A percentile compares a stretch with the other conserved stretches of the same genome.
Conservation (phyloP, 2,329 filamentous ascomycete genomes). For the Fusarium dimerum region DNA sequence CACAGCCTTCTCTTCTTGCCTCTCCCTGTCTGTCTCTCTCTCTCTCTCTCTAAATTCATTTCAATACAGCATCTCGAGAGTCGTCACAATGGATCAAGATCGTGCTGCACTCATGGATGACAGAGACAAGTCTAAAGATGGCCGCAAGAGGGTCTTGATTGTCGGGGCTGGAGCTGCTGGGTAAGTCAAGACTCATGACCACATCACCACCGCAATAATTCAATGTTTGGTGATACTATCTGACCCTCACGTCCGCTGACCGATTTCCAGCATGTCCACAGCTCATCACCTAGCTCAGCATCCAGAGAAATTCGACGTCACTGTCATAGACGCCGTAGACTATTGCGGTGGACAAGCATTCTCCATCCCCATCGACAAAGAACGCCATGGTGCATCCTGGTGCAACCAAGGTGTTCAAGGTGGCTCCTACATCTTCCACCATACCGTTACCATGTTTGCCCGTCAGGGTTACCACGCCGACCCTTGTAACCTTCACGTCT, state of each 20-base stretch:
- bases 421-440: constrained; percentile 19
- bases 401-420: constrained; percentile 17
- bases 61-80: background rate
- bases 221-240: no score
- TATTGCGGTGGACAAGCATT: constrained; percentile 19
- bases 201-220: no score
- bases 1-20: background rate
- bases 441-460: constrained; percentile 18
- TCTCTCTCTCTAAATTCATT: no score
- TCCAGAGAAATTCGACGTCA: constrained; percentile 15
- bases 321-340: constrained; percentile 14
- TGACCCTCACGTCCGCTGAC: no score
- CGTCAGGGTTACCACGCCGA: constrained; percentile 14
- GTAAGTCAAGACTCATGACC: constrained; percentile 1
- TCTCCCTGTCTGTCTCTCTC: no score
- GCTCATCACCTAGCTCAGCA: constrained; percentile 13
- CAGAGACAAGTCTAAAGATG: constrained; percentile 5
- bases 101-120: constrained; percentile 15
- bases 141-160: constrained; percentile 8
- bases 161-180: constrained; percentile 19
- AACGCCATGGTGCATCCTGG: constrained; percentile 17
- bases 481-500: constrained; percentile 13
- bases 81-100: constrained; percentile 3
- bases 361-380: constrained; percentile 18
- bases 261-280: constrained; percentile 11